A percentile compares a stretch with the other conserved stretches of the same genome.
Evolutionary conservation across 805 yeast genomes (phyloP).

Genomic region (Candida sakaeoensis): DNA sequence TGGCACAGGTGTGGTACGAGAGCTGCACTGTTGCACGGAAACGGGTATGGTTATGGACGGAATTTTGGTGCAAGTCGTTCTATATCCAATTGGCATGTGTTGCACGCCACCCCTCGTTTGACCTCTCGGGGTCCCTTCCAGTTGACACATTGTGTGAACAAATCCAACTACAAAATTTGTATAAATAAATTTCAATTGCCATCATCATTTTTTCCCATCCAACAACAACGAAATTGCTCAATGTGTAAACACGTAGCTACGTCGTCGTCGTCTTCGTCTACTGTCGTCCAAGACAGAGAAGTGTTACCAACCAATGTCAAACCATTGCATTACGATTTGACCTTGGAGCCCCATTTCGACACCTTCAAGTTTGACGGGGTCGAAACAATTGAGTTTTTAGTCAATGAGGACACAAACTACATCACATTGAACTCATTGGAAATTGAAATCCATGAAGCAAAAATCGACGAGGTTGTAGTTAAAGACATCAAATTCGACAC

Average conservation of each 20-base stretch:
- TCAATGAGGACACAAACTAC: constrained; percentile 43
- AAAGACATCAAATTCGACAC: constrained; percentile 25
- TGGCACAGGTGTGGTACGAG: too few relatives aligned
- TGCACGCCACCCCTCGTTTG: too few relatives aligned
- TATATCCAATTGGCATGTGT: too few relatives aligned
- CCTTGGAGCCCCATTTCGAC: constrained; percentile 44
- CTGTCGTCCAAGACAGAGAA: constrained; percentile 28
- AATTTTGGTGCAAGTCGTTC: too few relatives aligned
- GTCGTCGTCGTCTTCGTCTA: constrained; percentile 9
- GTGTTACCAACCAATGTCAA: constrained; percentile 41
- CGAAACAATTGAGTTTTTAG: constrained; percentile 51
- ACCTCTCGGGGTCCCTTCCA: too few relatives aligned
- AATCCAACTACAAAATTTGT: too few relatives aligned
- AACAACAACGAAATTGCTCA: constrained; percentile 1
- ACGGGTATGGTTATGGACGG: too few relatives aligned
- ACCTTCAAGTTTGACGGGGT: constrained; percentile 58
- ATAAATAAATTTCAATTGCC: neutral
- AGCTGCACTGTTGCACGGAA: too few relatives aligned
- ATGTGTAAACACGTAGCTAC: constrained; percentile 14
- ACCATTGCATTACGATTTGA: constrained; percentile 38
- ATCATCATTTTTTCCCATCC: neutral
- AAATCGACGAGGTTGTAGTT: constrained; percentile 25
- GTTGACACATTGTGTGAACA: too few relatives aligned
- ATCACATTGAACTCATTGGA: constrained; percentile 63
- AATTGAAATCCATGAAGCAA: constrained; percentile 53